These are phyloP conservation scores for Globisporangium nunn DNA, from an alignment of 352 stramenopile genomes.

Conservation along the genomic window DNA sequence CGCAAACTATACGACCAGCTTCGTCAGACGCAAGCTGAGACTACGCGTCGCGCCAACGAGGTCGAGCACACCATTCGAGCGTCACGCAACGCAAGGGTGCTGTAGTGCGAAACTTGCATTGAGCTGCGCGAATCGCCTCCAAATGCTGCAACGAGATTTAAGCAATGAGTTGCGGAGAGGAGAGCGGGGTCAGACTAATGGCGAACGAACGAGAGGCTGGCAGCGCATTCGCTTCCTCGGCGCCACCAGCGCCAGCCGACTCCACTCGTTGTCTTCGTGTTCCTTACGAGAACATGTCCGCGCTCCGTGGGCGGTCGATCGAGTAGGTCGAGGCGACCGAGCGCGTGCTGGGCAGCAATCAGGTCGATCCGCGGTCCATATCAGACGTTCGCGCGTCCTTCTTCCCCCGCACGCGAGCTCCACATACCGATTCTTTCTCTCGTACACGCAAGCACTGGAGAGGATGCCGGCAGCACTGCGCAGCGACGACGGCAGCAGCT, in stretches of 20 bases:
- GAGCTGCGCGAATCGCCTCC: constrained; percentile 41
- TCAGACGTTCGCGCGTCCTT: background rate
- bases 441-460: background rate
- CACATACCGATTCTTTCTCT: background rate
- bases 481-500: background rate
- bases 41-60: constrained; percentile 15
- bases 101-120: constrained; percentile 17
- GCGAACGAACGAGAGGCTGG: no score
- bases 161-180: constrained; percentile 12
- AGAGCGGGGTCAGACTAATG: constrained; percentile 2
- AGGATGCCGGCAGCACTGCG: background rate
- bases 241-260: no score
- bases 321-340: no score
- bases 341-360: background rate
- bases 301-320: no score
- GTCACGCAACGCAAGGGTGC: constrained; percentile 11
- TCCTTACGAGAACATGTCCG: no score
- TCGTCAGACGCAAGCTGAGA: constrained; percentile 20
- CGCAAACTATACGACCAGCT: constrained; percentile 42
- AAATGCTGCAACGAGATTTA: constrained; percentile 12
- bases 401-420: background rate
- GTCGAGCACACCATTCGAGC: constrained; percentile 13
- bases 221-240: no score
- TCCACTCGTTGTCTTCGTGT: no score
- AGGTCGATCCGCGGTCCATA: background rate